Conservation (phyloP, 768 basidiomycete species). For the Candolleomyces aberdarensis region DNA sequence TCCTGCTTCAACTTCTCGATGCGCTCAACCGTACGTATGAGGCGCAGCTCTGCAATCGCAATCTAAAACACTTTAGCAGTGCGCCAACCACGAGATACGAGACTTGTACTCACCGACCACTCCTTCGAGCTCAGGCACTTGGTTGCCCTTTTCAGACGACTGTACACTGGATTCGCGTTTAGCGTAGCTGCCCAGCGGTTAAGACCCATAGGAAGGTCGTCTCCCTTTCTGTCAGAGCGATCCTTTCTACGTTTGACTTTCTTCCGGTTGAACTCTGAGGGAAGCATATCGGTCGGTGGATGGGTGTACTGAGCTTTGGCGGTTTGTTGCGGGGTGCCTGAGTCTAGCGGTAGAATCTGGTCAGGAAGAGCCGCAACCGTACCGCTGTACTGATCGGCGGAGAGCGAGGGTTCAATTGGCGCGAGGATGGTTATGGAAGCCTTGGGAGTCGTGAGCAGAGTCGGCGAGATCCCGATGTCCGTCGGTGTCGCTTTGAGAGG, state of each 20-base stretch:
- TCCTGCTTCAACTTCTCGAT: conserved; percentile 80
- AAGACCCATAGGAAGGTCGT: conserved; percentile 63
- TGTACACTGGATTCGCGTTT: conserved; percentile 73
- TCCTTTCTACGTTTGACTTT: conserved; percentile 38
- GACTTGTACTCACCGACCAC: conserved; percentile 65
- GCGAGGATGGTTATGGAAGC: conserved; percentile 28
- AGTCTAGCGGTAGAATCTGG: conserved; percentile 8
- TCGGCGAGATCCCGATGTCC: neutral
- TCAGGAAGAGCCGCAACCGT: conserved; percentile 12
- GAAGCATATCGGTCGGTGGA: conserved; percentile 53
- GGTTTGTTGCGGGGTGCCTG: conserved; percentile 26
- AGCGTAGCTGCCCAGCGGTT: conserved; percentile 74
- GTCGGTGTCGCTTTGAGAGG: neutral
- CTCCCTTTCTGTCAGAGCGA: conserved; percentile 50
- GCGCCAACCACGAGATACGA: neutral
- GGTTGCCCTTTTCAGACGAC: conserved; percentile 61
- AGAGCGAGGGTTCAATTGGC: conserved; percentile 19
- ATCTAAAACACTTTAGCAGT: conserved; percentile 42
- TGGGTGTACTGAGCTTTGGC: conserved; percentile 49
- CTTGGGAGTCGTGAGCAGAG: conserved; percentile 2
- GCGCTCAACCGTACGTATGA: conserved; percentile 77
- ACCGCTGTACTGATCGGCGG: conserved; percentile 7
- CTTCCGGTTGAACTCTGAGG: conserved; percentile 48
- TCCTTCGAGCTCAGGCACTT: conserved; percentile 81
- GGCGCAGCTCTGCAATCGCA: conserved; percentile 73